Percentiles rank a stretch among this genome's conserved stretches.
These are phyloP conservation scores for Exserohilum turcica DNA, from an alignment of 2,329 filamentous ascomycete genomes.

Conservation along the genomic window DNA sequence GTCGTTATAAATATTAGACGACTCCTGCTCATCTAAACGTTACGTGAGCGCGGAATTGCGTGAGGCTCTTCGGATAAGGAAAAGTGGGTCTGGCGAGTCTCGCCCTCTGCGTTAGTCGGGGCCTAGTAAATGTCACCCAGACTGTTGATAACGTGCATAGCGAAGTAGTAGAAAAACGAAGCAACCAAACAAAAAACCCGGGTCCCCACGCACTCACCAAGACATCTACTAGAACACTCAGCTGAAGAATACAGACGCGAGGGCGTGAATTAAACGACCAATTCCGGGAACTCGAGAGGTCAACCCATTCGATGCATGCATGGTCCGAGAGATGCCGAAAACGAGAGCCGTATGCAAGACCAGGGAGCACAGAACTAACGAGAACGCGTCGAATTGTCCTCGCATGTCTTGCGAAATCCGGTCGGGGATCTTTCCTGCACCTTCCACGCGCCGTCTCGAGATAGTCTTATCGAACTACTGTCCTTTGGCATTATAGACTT, in stretches of 20 bases:
- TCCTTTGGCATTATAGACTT: constrained; percentile 25
- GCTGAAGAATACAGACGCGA: too few relatives aligned
- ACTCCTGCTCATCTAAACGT: constrained; percentile 2
- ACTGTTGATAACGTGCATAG: neutral
- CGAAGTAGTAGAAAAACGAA: neutral
- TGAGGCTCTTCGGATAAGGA: neutral
- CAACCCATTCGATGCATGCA: too few relatives aligned
- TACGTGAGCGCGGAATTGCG: constrained; percentile 21
- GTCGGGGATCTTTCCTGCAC: neutral
- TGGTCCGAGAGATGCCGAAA: too few relatives aligned
- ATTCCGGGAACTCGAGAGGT: too few relatives aligned
- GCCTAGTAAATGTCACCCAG: neutral
- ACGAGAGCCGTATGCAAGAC: too few relatives aligned
- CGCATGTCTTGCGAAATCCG: neutral
- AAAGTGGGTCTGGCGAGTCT: constrained; percentile 12
- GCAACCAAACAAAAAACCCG: too few relatives aligned
- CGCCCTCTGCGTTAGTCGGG: neutral
- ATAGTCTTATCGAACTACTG: neutral
- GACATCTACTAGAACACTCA: too few relatives aligned
- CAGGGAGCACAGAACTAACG: too few relatives aligned
- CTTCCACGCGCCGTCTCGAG: too few relatives aligned
- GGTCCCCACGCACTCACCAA: too few relatives aligned
- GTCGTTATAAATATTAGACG: neutral
- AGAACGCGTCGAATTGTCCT: too few relatives aligned
- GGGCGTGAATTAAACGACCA: too few relatives aligned